Percentiles rank a stretch among this genome's conserved stretches.
phyloP scores from a whole-genome alignment of 1,284 basidiomycete species.

The Malassezia slooffiae region DNA sequence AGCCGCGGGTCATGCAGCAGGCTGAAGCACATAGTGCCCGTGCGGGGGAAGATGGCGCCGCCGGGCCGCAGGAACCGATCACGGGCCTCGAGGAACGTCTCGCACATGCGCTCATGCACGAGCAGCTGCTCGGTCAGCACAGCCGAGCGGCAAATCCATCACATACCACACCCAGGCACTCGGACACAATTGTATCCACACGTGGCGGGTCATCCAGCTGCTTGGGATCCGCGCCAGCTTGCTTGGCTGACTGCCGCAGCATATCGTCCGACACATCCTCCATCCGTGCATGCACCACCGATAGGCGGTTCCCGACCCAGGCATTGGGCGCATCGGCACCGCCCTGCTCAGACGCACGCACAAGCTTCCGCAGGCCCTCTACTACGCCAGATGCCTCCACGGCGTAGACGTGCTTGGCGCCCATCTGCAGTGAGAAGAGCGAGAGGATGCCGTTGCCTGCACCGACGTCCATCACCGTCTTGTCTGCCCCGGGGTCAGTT shows the following conservation, averaged over 20 bases:
- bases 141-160: background rate
- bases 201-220: too few species aligned
- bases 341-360: constrained; percentile 23
- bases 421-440: constrained; percentile 50
- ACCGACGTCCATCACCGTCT: constrained; percentile 48
- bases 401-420: constrained; percentile 50
- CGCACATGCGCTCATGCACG: constrained; percentile 52
- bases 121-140: too few species aligned
- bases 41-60: constrained; percentile 49
- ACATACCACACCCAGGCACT: constrained; percentile 50
- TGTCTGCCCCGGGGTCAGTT: constrained; percentile 12
- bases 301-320: constrained; percentile 25
- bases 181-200: constrained; percentile 53
- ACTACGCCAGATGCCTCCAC: constrained; percentile 52
- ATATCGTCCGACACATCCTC: constrained; percentile 31
- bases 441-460: constrained; percentile 52
- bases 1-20: constrained; percentile 50
- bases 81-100: constrained; percentile 50
- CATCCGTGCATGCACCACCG: constrained; percentile 23
- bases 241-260: background rate
- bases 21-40: constrained; percentile 50
- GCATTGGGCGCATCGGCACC: constrained; percentile 23
- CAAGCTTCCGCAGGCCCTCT: constrained; percentile 48
- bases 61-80: constrained; percentile 50
- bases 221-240: constrained; percentile 4